Conservation (phyloP, 768 basidiomycete genomes). For the Phylloporus rhodoxanthus region DNA sequence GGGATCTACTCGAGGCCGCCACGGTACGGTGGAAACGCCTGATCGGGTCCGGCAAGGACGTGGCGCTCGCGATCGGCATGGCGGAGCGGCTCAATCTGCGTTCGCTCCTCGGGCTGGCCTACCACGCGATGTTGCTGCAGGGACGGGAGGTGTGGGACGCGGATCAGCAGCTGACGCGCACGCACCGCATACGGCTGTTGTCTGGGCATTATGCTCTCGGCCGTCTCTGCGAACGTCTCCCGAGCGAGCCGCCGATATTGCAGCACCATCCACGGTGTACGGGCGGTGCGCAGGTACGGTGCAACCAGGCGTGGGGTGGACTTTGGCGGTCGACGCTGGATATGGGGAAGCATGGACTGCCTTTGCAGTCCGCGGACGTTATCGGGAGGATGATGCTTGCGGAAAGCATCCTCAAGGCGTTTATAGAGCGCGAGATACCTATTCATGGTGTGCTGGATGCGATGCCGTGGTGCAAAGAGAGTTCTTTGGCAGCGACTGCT, state of each 20-base stretch:
- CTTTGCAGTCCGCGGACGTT: constrained; percentile 41
- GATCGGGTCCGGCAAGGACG: constrained; percentile 40
- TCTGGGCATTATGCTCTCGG: constrained; percentile 48
- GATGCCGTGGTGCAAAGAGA: constrained; percentile 42
- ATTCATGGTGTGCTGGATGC: constrained; percentile 37
- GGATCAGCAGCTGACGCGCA: constrained; percentile 39
- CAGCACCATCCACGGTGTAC: constrained; percentile 40
- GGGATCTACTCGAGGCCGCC: constrained; percentile 38
- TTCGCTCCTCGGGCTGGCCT: constrained; percentile 43
- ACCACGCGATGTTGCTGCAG: constrained; percentile 47
- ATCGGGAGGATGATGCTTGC: constrained; percentile 42
- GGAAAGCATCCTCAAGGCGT: constrained; percentile 42
- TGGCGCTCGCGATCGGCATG: constrained; percentile 40
- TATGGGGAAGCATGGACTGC: constrained; percentile 34
- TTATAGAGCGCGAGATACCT: constrained; percentile 40
- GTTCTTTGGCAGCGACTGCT: constrained; percentile 36
- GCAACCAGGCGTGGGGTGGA: constrained; percentile 40
- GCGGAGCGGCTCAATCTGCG: constrained; percentile 46
- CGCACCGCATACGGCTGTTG: constrained; percentile 48
- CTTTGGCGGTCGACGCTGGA: constrained; percentile 43
- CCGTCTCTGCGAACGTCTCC: constrained; percentile 40
- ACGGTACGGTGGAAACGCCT: constrained; percentile 44
- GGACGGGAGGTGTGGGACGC: constrained; percentile 45
- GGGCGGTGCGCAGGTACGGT: constrained; percentile 34
- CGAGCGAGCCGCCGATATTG: constrained; percentile 37